phyloP scores from a whole-genome alignment of 805 yeast species.

The Limtongia smithiae region DNA sequence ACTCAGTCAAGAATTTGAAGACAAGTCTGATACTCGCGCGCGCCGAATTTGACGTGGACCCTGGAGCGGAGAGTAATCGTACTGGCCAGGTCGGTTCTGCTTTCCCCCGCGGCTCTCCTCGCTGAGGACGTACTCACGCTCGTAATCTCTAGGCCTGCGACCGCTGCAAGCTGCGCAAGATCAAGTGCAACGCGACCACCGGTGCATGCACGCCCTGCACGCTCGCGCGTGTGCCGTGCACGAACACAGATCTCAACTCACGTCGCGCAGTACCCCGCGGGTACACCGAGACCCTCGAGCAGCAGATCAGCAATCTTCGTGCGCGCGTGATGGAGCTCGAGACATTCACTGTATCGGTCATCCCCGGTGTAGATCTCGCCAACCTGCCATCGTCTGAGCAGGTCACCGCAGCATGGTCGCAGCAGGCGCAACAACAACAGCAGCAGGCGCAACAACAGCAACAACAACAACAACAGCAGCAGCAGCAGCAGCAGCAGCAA shows the following conservation, averaged over 20 bases:
- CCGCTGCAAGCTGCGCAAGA: conserved; percentile 26
- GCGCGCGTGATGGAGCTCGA: conserved; percentile 16
- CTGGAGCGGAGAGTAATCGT: conserved; percentile 16
- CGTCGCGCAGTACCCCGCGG: conserved; percentile 27
- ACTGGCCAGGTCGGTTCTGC: conserved; percentile 24
- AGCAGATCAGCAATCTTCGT: conserved; percentile 6
- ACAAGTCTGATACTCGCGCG: no score
- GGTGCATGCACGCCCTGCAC: conserved; percentile 28
- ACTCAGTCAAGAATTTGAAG: no score
- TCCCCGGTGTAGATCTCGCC: conserved; percentile 16
- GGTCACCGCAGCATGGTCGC: background rate
- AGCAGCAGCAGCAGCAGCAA: background rate
- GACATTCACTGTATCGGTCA: background rate
- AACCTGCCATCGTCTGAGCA: conserved; percentile 12
- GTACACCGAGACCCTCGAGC: conserved; percentile 24
- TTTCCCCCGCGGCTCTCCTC: background rate
- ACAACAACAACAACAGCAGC: background rate
- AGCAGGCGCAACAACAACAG: background rate
- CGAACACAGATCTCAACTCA: conserved; percentile 28
- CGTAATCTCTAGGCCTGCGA: conserved; percentile 17
- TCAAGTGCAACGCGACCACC: conserved; percentile 27
- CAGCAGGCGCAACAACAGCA: background rate
- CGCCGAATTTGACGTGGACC: no score
- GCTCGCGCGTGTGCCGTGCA: conserved; percentile 28
- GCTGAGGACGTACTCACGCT: background rate